Conservation (phyloP, 495 filamentous ascomycete species). For the Lophiotrema nucula region DNA sequence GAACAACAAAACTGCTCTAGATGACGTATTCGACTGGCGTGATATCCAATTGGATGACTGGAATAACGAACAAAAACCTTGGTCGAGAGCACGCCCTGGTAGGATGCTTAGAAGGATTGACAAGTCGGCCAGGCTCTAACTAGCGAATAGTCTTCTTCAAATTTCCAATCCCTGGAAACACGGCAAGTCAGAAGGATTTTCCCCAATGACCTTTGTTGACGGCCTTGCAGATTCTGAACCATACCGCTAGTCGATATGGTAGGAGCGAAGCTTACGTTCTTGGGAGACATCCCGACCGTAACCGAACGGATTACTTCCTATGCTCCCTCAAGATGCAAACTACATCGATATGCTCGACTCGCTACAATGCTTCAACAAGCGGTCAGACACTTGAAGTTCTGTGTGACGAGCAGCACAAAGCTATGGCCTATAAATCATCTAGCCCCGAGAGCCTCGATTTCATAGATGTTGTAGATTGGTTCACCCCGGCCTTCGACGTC, state of each 20-base stretch:
- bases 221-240: neutral
- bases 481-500: neutral
- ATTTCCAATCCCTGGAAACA: neutral
- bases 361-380: neutral
- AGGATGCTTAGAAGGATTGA: too few relatives aligned
- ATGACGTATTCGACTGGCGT: neutral
- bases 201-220: neutral
- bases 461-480: neutral
- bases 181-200: neutral
- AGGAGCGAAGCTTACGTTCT: neutral
- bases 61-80: too few relatives aligned
- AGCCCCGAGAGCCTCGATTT: neutral
- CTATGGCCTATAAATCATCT: neutral
- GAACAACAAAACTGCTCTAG: neutral
- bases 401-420: neutral
- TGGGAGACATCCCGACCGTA: neutral
- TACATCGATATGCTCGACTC: neutral
- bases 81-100: too few relatives aligned
- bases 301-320: neutral
- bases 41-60: neutral
- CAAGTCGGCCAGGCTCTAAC: neutral
- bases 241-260: neutral
- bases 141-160: neutral
- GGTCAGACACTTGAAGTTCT: conserved; percentile 1
- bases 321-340: neutral